Percentiles rank a stretch among this genome's conserved stretches.
These are phyloP conservation scores for Paramecium octaurelia DNA, from an alignment of 73 alveolate species.

Conservation along the genomic window DNA sequence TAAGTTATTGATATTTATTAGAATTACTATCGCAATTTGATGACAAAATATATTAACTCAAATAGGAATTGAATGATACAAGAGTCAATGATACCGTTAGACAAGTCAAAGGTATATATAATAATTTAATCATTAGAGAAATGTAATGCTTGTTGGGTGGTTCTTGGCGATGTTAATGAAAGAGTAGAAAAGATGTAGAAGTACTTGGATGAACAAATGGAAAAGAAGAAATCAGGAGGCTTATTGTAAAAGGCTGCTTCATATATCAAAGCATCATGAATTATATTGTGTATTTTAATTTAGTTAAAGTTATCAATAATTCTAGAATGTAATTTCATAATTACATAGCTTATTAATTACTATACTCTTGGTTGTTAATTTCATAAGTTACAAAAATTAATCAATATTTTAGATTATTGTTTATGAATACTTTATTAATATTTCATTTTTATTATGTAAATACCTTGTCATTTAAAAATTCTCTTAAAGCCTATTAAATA, in stretches of 20 bases:
- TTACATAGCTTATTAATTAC: no score
- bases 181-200: slow-evolving; percentile 20
- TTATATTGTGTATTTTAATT: background rate
- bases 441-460: background rate
- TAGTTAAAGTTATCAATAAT: background rate
- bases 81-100: background rate
- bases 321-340: no score
- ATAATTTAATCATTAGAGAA: background rate
- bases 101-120: background rate
- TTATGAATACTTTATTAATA: background rate
- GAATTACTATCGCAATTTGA: background rate
- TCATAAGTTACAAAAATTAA: no score
- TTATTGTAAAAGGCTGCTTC: background rate
- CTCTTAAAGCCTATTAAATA: background rate
- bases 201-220: background rate
- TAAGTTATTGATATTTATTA: background rate
- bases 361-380: no score
- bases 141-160: slow-evolving; percentile 39
- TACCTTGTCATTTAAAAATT: background rate
- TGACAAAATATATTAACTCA: background rate
- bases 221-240: background rate
- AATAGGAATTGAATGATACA: background rate
- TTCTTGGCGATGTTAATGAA: background rate
- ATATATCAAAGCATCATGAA: background rate
- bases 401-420: no score